Evolutionary conservation across 768 basidiomycete species (phyloP).

Genomic region (Boletus vermiculosoides): DNA sequence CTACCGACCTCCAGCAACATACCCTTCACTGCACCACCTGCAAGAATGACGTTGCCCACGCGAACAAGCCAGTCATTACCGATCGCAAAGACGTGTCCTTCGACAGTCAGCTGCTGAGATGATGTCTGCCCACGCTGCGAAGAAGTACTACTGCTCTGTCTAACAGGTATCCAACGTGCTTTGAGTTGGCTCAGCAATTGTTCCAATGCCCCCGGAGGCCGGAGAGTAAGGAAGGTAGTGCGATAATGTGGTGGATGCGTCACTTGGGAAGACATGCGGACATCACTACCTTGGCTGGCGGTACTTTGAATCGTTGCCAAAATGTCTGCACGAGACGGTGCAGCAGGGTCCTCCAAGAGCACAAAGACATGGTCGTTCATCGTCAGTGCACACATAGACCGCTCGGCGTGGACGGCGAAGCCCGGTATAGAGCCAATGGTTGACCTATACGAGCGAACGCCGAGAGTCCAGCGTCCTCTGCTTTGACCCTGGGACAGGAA

Average conservation of each 20-base stretch:
- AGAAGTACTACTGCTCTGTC: constrained; percentile 43
- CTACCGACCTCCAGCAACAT: constrained; percentile 74
- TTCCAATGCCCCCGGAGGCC: constrained; percentile 72
- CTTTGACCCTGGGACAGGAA: constrained; percentile 48
- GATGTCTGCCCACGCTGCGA: constrained; percentile 47
- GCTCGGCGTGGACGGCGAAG: constrained; percentile 52
- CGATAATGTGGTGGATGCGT: constrained; percentile 57
- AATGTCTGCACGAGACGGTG: constrained; percentile 66
- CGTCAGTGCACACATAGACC: constrained; percentile 72
- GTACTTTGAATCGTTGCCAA: constrained; percentile 38
- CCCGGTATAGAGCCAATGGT: constrained; percentile 58
- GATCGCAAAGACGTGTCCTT: constrained; percentile 71
- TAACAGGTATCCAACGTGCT: constrained; percentile 72
- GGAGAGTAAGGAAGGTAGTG: constrained; percentile 72
- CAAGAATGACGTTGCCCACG: constrained; percentile 72
- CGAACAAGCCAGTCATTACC: constrained; percentile 82
- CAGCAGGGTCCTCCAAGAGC: constrained; percentile 70
- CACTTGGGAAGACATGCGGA: constrained; percentile 16
- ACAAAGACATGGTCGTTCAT: constrained; percentile 84
- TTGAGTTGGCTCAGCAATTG: constrained; percentile 71
- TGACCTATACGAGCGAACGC: constrained; percentile 72
- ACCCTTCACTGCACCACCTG: constrained; percentile 75
- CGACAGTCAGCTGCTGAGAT: constrained; percentile 67
- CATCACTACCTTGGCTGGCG: constrained; percentile 24
- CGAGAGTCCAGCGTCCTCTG: constrained; percentile 66